phyloP scores from a whole-genome alignment of 495 filamentous ascomycete genomes.

The Delitschia confertaspora region DNA sequence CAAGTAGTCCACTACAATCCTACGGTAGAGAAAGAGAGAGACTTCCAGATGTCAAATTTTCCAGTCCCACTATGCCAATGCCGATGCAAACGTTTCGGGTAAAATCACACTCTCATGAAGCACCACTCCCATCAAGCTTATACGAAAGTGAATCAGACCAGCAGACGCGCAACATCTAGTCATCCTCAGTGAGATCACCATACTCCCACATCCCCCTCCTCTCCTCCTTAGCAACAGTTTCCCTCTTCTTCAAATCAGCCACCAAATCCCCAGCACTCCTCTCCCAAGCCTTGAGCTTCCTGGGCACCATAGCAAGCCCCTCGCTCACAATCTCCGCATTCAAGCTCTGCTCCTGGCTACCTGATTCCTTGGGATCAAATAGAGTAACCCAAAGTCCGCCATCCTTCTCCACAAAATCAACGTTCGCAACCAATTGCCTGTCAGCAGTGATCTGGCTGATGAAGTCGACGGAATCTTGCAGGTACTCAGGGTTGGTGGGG shows the following conservation, averaged over 20 bases:
- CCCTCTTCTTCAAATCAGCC: conserved; percentile 53
- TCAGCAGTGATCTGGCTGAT: conserved; percentile 56
- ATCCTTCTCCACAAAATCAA: conserved; percentile 67
- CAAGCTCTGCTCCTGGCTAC: conserved; percentile 57
- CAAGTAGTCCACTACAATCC: too few species aligned
- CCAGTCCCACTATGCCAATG: too few species aligned
- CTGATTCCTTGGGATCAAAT: conserved; percentile 60
- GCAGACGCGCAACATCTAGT: too few species aligned
- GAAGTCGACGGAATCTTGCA: conserved; percentile 63
- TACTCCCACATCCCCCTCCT: conserved; percentile 94
- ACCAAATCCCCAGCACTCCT: conserved; percentile 61
- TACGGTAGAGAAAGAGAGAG: too few species aligned
- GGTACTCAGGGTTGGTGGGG: conserved; percentile 66
- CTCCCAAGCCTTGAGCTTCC: conserved; percentile 87
- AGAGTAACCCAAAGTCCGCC: conserved; percentile 76
- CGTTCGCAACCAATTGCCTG: conserved; percentile 75
- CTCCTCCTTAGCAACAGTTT: conserved; percentile 65
- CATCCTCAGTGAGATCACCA: conserved; percentile 88
- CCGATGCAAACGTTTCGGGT: too few species aligned
- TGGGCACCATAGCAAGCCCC: conserved; percentile 80
- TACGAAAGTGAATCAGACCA: too few species aligned
- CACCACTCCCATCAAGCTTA: too few species aligned
- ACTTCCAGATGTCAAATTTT: too few species aligned
- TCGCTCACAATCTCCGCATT: conserved; percentile 77
- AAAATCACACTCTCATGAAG: too few species aligned